These are phyloP conservation scores for Ajuga chamaepitys DNA, from an alignment of 257 asterid genomes.

Conservation along the genomic window DNA sequence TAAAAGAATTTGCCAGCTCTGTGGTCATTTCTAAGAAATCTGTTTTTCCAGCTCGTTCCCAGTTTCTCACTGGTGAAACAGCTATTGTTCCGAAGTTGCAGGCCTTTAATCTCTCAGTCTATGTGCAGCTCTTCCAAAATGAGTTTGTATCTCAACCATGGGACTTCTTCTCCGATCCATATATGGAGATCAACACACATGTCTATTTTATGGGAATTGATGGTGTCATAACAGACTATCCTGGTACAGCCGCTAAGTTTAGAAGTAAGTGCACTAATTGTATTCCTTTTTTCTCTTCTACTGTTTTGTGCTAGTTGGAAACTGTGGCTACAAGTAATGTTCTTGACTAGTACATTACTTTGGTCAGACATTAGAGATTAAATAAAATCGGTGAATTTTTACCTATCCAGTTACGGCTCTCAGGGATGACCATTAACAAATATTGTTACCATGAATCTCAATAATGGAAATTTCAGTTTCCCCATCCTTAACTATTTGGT, in stretches of 20 bases:
- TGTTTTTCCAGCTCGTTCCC: slow-evolving; percentile 25
- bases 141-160: slow-evolving; percentile 73
- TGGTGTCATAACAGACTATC: slow-evolving; percentile 56
- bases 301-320: background rate
- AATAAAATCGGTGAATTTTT: too few species aligned
- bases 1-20: slow-evolving; percentile 52
- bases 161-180: slow-evolving; percentile 73
- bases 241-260: slow-evolving; percentile 58
- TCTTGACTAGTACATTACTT: too few species aligned
- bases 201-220: slow-evolving; percentile 11
- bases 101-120: slow-evolving; percentile 36
- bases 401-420: too few species aligned
- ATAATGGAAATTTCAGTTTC: too few species aligned
- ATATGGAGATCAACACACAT: slow-evolving; percentile 42
- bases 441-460: too few species aligned
- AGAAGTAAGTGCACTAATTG: slow-evolving; percentile 39
- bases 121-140: slow-evolving; percentile 49
- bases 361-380: too few species aligned
- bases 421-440: too few species aligned
- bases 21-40: slow-evolving; percentile 43
- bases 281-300: too few species aligned
- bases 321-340: background rate
- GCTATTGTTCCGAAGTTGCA: slow-evolving; percentile 40
- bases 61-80: slow-evolving; percentile 33
- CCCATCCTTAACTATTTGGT: too few species aligned